These are phyloP conservation scores for Tothia fuscella DNA, from an alignment of 2,329 filamentous ascomycete species.

Conservation along the genomic window DNA sequence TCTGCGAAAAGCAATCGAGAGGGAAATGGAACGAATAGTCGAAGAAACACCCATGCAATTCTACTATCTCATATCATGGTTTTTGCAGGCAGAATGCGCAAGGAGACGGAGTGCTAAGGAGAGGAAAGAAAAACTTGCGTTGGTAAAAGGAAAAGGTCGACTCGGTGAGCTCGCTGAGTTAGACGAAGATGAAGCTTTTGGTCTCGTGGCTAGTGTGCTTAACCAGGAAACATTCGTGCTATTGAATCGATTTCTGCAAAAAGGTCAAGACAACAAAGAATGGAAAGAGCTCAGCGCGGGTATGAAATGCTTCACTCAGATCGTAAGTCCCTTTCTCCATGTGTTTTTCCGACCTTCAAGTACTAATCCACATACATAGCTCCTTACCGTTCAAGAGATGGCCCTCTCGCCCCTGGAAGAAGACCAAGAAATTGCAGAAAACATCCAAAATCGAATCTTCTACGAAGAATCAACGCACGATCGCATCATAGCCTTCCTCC, in stretches of 20 bases:
- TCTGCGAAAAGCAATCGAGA: constrained; percentile 77
- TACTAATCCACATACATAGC: constrained; percentile 16
- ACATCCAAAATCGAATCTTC: constrained; percentile 93
- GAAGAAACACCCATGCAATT: constrained; percentile 66
- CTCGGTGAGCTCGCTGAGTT: constrained; percentile 33
- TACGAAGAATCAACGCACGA: constrained; percentile 96
- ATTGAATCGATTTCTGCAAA: constrained; percentile 71
- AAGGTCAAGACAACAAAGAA: constrained; percentile 66
- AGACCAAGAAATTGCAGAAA: constrained; percentile 96
- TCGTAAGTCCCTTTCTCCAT: constrained; percentile 33
- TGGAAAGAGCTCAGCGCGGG: constrained; percentile 80
- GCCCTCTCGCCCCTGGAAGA: constrained; percentile 70
- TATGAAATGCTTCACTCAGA: constrained; percentile 92
- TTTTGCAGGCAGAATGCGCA: constrained; percentile 70
- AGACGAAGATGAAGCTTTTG: constrained; percentile 58
- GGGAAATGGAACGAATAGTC: constrained; percentile 66
- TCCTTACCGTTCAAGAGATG: constrained; percentile 91
- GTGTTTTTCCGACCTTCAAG: background rate
- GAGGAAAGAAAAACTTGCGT: constrained; percentile 36
- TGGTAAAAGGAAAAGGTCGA: constrained; percentile 25
- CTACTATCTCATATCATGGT: constrained; percentile 90
- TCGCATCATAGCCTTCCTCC: constrained; percentile 64
- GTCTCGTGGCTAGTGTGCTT: constrained; percentile 75
- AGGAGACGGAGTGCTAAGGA: constrained; percentile 47
- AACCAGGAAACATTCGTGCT: constrained; percentile 93